Base-by-base conservation (phyloP, 352 stramenopile species). In the Phytophthora hibernalis region DNA sequence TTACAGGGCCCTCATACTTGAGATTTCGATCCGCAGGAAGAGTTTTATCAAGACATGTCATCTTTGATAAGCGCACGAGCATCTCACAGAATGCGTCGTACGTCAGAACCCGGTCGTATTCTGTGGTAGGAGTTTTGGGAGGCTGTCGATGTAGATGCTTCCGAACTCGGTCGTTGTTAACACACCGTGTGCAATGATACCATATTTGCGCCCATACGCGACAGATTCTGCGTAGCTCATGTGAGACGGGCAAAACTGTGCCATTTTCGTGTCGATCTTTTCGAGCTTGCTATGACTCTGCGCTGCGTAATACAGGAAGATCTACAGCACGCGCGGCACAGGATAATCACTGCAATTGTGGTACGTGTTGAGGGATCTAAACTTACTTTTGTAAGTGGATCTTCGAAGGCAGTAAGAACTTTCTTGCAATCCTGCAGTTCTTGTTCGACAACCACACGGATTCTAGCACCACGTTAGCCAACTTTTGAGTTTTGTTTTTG, bases 111-210 rank as follows among this genome's bases (percentile, higher is more conserved):
- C 84, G 84, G 21, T 91, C 75, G 52, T 76, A 76, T 59, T 93
- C 81, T 22, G 82, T 71, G n/a, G 49, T 38, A 1, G 79, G 80
- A 0, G 66, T 55, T 54, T 91, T 93, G 12, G 72, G 15, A 95
- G 73, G 52, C 82, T 87, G 68, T 92, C 86, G 58, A 92, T 87
- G 67, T 93, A 95, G 20, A 87, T 72, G 2, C 65, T 78, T 26
- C 84, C 77, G 52, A 93, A 95, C 68, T 92, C 83, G 60, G 84
- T 92, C 47, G 84, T 91, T 10, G 83, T 93, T 40, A 95, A 62
- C 35, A 92, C 83, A 1, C 83, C 80, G 51, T 89, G 81, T 12
- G 81, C 77, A n/a, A 92, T 92, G 52, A 95, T 72, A 22, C 84
- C 86, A 61, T 92, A 95, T 60, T 80, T 87, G 30, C 84, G 79